Evolutionary conservation across 176 grass and related monocot species (phyloP).

Genomic region (Chloris gayana): DNA sequence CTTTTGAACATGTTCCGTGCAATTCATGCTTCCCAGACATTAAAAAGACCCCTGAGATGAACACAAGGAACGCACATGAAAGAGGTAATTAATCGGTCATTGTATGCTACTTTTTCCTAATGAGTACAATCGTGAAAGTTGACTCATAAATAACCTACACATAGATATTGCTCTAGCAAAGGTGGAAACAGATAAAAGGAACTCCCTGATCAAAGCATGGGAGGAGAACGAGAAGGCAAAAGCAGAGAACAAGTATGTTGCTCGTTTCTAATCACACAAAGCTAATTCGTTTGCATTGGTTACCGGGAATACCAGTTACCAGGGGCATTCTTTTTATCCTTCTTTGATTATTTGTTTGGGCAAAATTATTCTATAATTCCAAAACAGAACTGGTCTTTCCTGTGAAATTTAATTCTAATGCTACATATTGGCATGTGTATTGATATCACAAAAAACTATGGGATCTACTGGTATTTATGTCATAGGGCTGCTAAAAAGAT

Average conservation of each 20-base stretch:
- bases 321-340: background rate
- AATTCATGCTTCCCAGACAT: slow-evolving; percentile 40
- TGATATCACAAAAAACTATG: background rate
- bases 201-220: slow-evolving; percentile 88
- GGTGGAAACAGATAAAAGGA: slow-evolving; percentile 66
- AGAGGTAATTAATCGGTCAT: slow-evolving; percentile 45
- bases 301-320: background rate
- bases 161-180: slow-evolving; percentile 69
- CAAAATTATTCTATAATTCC: background rate
- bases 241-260: slow-evolving; percentile 77
- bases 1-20: background rate
- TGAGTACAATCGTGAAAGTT: background rate
- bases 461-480: background rate
- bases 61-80: slow-evolving; percentile 49
- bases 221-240: slow-evolving; percentile 80
- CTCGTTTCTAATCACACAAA: background rate
- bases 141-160: slow-evolving; percentile 12
- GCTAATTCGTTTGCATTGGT: background rate
- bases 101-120: background rate
- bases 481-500: slow-evolving; percentile 72
- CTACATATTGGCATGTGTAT: background rate
- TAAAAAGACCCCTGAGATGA: slow-evolving; percentile 44
- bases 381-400: background rate
- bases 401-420: background rate
- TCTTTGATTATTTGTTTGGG: background rate